Percentiles rank a stretch among this genome's conserved stretches.
Evolutionary conservation across 805 yeast species (phyloP).

Genomic region (Kluyveromyces starmeri): DNA sequence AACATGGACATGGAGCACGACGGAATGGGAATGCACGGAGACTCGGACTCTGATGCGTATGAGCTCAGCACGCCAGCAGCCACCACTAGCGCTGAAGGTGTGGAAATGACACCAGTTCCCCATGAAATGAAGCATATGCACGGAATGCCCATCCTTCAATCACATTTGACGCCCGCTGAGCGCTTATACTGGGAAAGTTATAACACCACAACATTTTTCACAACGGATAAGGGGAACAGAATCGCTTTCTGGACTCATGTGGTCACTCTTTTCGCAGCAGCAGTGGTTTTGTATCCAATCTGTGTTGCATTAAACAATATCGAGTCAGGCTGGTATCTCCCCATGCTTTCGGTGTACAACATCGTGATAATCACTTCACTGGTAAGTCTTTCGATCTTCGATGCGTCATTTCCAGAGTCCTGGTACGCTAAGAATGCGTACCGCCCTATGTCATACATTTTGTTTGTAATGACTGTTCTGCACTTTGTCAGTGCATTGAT

Average conservation of each 20-base stretch:
- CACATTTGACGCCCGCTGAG: slow-evolving; percentile 62
- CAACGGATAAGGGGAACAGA: slow-evolving; percentile 38
- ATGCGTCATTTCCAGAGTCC: slow-evolving; percentile 44
- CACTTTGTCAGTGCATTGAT: slow-evolving; percentile 52
- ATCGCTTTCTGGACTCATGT: slow-evolving; percentile 49
- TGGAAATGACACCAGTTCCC: slow-evolving; percentile 33
- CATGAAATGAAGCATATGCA: slow-evolving; percentile 45
- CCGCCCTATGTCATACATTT: slow-evolving; percentile 51
- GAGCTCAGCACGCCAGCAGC: too few relatives aligned
- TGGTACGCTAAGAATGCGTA: slow-evolving; percentile 76
- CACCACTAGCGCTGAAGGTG: slow-evolving; percentile 6
- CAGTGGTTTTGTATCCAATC: slow-evolving; percentile 57
- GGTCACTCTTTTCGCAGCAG: slow-evolving; percentile 33
- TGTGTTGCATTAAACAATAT: slow-evolving; percentile 55
- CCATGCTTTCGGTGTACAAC: slow-evolving; percentile 44
- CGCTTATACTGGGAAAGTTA: slow-evolving; percentile 68
- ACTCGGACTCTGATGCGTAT: slow-evolving; percentile 5
- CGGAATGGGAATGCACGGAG: slow-evolving; percentile 13
- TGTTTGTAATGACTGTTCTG: slow-evolving; percentile 41
- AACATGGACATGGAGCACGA: slow-evolving; percentile 21
- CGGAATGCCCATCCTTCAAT: slow-evolving; percentile 65
- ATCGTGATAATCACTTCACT: slow-evolving; percentile 41
- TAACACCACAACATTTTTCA: slow-evolving; percentile 69
- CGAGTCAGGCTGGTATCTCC: slow-evolving; percentile 49
- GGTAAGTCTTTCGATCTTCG: slow-evolving; percentile 47